Base-by-base conservation (phyloP, 352 stramenopile species). In the Plasmopara muralis region DNA sequence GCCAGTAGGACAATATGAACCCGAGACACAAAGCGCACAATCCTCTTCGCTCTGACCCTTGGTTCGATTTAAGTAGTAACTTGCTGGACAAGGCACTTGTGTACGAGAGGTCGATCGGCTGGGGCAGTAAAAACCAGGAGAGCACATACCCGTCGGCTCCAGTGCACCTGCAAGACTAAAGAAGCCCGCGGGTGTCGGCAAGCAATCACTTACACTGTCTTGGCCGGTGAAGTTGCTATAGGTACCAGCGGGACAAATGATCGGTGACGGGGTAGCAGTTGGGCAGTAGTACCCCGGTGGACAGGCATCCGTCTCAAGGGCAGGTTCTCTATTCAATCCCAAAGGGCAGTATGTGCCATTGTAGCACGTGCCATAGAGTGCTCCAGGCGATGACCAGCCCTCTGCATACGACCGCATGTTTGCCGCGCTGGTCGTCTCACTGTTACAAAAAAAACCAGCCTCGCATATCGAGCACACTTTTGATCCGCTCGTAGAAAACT, bases 61-160 rank as follows among this genome's bases (percentile, higher is more conserved):
- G 0, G 62, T 78, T 15, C 72, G 68, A 35, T 87, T 82, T 9
- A 92, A 58, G 44, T 92, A 94, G 31, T 91, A 93, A 13, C 80
- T 54, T 0, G 73, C 70, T 30, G 84, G 84, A 44, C 85, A 95
- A 12, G 83, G 73, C 7, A 93, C 63, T 66, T 94, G 82, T 0
- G 63, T 89, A n/a, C 45, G 51, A 12, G 76, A 76, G 0, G 75
- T 85, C 2, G 83, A 91, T 10, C 81, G 72, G 7, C 64, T 31
- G 0, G 86, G 86, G 25, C 89, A 97, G 52, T 95, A 96, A 58
- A 81, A 93, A 1, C 91, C 83, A n/a, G 83, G 65, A 38, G 64
- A 64, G 28, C 83, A 93, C 14, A 64, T 51, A 0, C 83, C 83
- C 0, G 72, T 79, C 4, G 83, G 77, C 15, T 59, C 60, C 2